Evolutionary conservation across 495 filamentous ascomycete genomes (phyloP).

Genomic region (Bathelium albidoporum): DNA sequence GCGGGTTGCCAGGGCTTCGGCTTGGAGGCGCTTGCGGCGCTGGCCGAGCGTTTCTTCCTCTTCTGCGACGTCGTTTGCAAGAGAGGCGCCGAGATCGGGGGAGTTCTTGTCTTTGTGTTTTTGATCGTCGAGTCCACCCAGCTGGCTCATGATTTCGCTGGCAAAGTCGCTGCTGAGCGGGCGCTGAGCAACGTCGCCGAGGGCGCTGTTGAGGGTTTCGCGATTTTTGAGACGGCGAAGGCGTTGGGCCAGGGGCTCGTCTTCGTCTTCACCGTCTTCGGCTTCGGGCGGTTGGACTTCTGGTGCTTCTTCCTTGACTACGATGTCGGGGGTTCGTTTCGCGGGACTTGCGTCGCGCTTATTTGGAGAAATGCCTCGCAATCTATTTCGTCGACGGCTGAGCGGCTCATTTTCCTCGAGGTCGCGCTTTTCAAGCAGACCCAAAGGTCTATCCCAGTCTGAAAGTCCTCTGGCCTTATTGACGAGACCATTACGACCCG

Average conservation of each 20-base stretch:
- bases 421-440: slow-evolving; percentile 73
- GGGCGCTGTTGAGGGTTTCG: slow-evolving; percentile 32
- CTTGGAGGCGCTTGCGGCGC: slow-evolving; percentile 68
- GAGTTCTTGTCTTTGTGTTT: slow-evolving; percentile 20
- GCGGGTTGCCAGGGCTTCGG: slow-evolving; percentile 47
- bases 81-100: slow-evolving; percentile 16
- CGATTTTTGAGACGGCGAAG: slow-evolving; percentile 55
- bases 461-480: slow-evolving; percentile 37
- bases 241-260: slow-evolving; percentile 70
- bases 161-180: slow-evolving; percentile 68
- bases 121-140: slow-evolving; percentile 42
- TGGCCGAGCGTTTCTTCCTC: slow-evolving; percentile 88
- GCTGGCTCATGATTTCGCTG: slow-evolving; percentile 63
- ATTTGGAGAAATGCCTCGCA: slow-evolving; percentile 45
- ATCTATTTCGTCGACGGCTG: slow-evolving; percentile 63
- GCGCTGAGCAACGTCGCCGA: slow-evolving; percentile 37
- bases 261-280: slow-evolving; percentile 47
- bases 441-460: slow-evolving; percentile 53
- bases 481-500: slow-evolving; percentile 44
- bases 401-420: slow-evolving; percentile 89
- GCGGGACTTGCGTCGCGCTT: neutral
- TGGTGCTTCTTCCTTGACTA: slow-evolving; percentile 7
- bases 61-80: slow-evolving; percentile 41
- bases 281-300: slow-evolving; percentile 24
- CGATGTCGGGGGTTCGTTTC: slow-evolving; percentile 8